phyloP scores from a whole-genome alignment of 108 stramenopile genomes.

The Discostella pseudostelligera region DNA sequence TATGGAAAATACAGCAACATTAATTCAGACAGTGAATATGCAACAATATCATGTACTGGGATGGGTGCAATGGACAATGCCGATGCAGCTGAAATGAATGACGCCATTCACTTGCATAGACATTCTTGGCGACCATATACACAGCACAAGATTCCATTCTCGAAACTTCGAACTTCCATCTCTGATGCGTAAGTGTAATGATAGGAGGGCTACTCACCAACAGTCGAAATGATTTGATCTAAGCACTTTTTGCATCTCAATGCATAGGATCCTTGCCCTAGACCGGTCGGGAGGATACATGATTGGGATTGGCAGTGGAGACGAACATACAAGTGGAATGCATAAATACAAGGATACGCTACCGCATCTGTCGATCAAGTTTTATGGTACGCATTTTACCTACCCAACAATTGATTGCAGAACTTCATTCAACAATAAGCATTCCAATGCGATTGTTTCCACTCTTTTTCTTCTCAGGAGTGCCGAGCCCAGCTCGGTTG shows the following conservation, averaged over 20 bases:
- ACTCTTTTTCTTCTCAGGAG: constrained; percentile 2
- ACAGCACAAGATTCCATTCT: constrained; percentile 30
- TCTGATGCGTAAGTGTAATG: constrained; percentile 18
- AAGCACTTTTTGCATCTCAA: background rate
- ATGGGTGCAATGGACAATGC: background rate
- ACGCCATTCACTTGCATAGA: constrained; percentile 9
- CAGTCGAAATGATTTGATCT: background rate
- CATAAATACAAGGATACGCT: background rate
- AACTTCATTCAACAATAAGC: background rate
- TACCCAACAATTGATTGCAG: background rate
- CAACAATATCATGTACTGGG: background rate
- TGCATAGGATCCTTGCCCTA: constrained; percentile 27
- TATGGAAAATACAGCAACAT: background rate
- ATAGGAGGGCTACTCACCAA: too few species aligned
- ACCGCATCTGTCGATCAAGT: constrained; percentile 26
- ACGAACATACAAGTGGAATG: background rate
- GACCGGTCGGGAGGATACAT: constrained; percentile 36
- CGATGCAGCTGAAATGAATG: background rate
- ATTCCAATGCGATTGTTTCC: too few species aligned
- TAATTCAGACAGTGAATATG: background rate
- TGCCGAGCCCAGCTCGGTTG: constrained; percentile 39
- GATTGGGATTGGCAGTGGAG: constrained; percentile 35
- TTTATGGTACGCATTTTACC: constrained; percentile 29
- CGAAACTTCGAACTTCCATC: constrained; percentile 31
- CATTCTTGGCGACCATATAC: constrained; percentile 34